Conservation (phyloP, 345 rosid species). For the Rhodomyrtus tomentosa region DNA sequence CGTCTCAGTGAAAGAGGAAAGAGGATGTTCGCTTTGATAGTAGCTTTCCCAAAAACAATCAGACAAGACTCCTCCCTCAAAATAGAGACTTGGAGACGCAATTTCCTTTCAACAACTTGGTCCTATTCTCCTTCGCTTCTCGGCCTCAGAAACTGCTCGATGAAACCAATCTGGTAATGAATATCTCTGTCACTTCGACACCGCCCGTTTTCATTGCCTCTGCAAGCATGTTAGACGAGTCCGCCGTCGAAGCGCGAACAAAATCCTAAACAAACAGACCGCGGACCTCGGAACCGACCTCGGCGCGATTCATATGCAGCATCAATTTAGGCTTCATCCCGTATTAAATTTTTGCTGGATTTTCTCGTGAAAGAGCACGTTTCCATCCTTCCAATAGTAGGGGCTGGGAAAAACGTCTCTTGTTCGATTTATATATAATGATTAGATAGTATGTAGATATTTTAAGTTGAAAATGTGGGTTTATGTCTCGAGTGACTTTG, state of each 20-base stretch:
- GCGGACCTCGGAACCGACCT: background rate
- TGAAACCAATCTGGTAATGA: background rate
- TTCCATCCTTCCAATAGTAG: background rate
- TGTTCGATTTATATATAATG: background rate
- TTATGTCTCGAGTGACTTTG: background rate
- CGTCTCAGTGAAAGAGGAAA: background rate
- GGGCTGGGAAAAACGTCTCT: background rate
- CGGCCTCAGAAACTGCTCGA: rapidly evolving
- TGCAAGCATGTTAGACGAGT: too few species aligned
- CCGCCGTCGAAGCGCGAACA: too few species aligned
- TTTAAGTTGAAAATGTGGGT: background rate
- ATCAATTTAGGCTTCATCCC: background rate
- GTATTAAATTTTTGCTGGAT: background rate
- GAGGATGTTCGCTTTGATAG: background rate
- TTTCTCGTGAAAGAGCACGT: background rate
- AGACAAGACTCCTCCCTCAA: too few species aligned
- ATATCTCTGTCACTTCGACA: background rate
- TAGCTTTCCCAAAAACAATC: too few species aligned
- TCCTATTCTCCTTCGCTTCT: background rate
- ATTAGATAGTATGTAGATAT: background rate
- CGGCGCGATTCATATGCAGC: background rate
- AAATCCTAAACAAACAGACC: too few species aligned
- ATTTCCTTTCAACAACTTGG: background rate
- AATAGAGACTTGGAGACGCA: background rate
- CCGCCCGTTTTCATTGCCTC: too few species aligned